Evolutionary conservation across 2,329 filamentous ascomycete genomes (phyloP), one percentile per base, ranked within the genome.

Genomic region (Elsinoe fawcettii): DNA sequence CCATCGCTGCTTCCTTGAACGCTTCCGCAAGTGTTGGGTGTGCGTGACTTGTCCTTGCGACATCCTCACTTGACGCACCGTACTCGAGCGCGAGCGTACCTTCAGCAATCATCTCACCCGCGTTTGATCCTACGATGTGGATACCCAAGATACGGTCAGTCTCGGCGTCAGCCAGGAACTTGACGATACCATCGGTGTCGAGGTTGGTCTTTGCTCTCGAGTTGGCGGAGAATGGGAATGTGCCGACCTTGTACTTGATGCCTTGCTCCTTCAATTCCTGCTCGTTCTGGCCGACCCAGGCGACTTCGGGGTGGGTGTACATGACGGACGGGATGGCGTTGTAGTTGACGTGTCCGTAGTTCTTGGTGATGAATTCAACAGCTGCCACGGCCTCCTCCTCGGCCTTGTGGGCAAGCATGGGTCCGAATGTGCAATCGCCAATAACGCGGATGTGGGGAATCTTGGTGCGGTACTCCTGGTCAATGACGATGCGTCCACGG

Each of bases 1-100:
- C 88, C 93, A 99, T 97, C 66, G 93, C 93, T 68, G 93, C 93
- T 83, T 99, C 93, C 82, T 99, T 99, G 83, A 99, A 97, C 44
- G 93, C 93, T 79, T 99, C 93, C 22, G 92, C 85, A 60, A 99
- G 81, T 54, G 91, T 96, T 58, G 93, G 93, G 77, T 99, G 93
- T 57, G 93, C 93, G 76, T 99, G 93, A 75, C 89, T 93, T 63
- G 93, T 97, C 70, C 93, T 84, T 61, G 87, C 90, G 70, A 96
- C 89, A 74, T 96, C 93, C 78, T 99, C 93, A 67, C 85, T 91
- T 63, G 88, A 93, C 27, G 93, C 93, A 63, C 93, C 93, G 70
- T 99, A 99, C 78, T 99, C 93, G 53, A 99, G 79, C 58, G 93
- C 93, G 68, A 99, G 79, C 11, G 91, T 93, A 63, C 87, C 93